Base-by-base conservation (phyloP, 2,329 filamentous ascomycete genomes). In the Scorias spongiosa region DNA sequence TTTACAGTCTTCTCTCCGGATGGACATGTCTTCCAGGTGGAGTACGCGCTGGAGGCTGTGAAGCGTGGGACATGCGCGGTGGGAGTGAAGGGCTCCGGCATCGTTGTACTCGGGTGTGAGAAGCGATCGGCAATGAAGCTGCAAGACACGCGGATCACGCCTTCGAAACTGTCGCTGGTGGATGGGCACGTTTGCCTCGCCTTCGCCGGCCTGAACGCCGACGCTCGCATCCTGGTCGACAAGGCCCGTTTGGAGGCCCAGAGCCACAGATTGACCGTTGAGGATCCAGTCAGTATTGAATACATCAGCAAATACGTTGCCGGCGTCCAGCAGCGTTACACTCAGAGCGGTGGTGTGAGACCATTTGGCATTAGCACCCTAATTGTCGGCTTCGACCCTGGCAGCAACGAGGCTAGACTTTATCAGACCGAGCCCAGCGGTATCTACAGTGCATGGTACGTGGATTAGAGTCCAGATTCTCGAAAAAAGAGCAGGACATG, bases 21-120 rank as follows among this genome's bases (percentile, higher is more conserved):
- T 70, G 91, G 91, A 68, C 91, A 98, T 72, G 91, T 98, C 59
- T 98, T 98, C 71, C 91, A 98, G 69, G 91, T 98, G 60, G 91
- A 98, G 75, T 98, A 98, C 76, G 91, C 91, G 45, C 83, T 93
- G 55, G 91, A 98, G 71, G 91, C 91, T 54, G 91, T 98, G 55
- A 98, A 98, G 75, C 73, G 91, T 86, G 91, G 89, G 91, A 98
- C 91, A 58, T 98, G 91, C 69, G 91, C 93, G 41, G 91, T 98
- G 44, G 91, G 88, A 55, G 89, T 98, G 54, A 98, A 98, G 71
- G 91, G 91, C 58, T 74, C 76, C 57, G 84, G 93, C 64, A 84
- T 96, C 51, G 91, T 98, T 30, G 91, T 98, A 28, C 75, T 98
- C 41, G 91, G 91, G 58, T 98, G 91, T 68, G 91, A 98, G 71